Base-by-base conservation (phyloP, 352 stramenopile species). In the Globisporangium radiosum region DNA sequence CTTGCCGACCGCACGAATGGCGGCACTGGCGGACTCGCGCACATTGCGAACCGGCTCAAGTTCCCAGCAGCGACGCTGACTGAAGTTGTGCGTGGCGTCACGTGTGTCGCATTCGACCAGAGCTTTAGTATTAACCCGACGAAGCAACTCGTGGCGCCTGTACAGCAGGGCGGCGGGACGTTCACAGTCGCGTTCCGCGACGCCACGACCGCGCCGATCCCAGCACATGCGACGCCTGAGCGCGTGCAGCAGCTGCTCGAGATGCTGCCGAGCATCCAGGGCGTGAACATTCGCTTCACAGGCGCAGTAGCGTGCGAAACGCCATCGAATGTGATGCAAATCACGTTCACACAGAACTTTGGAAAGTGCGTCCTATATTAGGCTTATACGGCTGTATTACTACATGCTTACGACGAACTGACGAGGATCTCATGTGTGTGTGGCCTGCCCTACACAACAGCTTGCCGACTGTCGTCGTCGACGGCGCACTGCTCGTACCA, bases 341-440 rank as follows among this genome's bases (percentile, higher is more conserved):
- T 92, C 44, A 90, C 78, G 37, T 92, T 92, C 60, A 92, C 75
- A 1, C 80, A 90, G 57, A 81, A 92, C 62, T 92, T 90, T 69
- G 80, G 75, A 45, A 82, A 84, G 82, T 90, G 82, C 14, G 79
- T 86, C 4, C 17, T 39, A 3, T 33, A 33, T 33, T 33, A 33
- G 25, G 25, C 25, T 33, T 33, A 1, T 33, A 33, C 25, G 25
- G 25, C 25, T 33, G 25, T 33, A 33, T 33, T 33, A 33, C 1
- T 33, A 33, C 25, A 33, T 33, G 2, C 25, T 33, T 33, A 33
- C 25, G 25, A 33, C 25, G 25, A 33, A 33, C 25, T 33, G 25
- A 33, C 25, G 25, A 33, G 25, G 25, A 33, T 62, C 25, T 33
- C 25, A 33, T 33, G 25, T 45, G 15, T 57, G 15, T 57, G 43